A percentile compares a stretch with the other conserved stretches of the same genome.
phyloP scores from a whole-genome alignment of 2,329 filamentous ascomycete genomes.

The Lojkania enalia region DNA sequence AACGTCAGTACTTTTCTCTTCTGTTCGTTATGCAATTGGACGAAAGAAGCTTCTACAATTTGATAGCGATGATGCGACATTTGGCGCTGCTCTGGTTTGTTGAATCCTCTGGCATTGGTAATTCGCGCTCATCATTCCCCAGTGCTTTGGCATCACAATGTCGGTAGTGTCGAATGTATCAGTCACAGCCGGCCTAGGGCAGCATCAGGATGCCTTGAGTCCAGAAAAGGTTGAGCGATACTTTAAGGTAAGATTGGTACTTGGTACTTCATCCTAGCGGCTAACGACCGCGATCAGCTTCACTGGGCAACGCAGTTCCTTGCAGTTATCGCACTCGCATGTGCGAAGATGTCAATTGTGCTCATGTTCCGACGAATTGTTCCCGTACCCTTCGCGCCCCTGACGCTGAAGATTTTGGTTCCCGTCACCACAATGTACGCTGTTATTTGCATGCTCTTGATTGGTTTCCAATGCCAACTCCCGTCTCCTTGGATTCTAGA shows the following conservation, averaged over 20 bases:
- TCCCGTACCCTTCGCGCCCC: background rate
- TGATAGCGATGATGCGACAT: slow-evolving; percentile 5
- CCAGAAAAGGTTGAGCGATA: slow-evolving; percentile 2
- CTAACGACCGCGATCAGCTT: slow-evolving; percentile 1
- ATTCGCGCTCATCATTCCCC: background rate
- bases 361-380: slow-evolving; percentile 4
- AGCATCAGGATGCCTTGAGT: slow-evolving; percentile 7
- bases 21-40: slow-evolving; percentile 8
- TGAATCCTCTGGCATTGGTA: background rate
- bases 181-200: slow-evolving; percentile 7
- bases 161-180: slow-evolving; percentile 8
- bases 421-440: slow-evolving; percentile 7
- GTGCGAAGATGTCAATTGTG: slow-evolving; percentile 3
- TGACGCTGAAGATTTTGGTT: slow-evolving; percentile 2
- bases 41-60: slow-evolving; percentile 5
- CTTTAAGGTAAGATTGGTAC: background rate
- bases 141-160: slow-evolving; percentile 7
- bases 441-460: slow-evolving; percentile 11
- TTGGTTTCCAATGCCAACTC: slow-evolving; percentile 12
- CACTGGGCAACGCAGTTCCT: slow-evolving; percentile 1
- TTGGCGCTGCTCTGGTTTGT: slow-evolving; percentile 4
- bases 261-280: background rate
- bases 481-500: slow-evolving; percentile 1
- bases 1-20: slow-evolving; percentile 9
- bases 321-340: background rate